Conservation (phyloP, 2,329 filamentous ascomycete genomes). For the Phoma sp. region DNA sequence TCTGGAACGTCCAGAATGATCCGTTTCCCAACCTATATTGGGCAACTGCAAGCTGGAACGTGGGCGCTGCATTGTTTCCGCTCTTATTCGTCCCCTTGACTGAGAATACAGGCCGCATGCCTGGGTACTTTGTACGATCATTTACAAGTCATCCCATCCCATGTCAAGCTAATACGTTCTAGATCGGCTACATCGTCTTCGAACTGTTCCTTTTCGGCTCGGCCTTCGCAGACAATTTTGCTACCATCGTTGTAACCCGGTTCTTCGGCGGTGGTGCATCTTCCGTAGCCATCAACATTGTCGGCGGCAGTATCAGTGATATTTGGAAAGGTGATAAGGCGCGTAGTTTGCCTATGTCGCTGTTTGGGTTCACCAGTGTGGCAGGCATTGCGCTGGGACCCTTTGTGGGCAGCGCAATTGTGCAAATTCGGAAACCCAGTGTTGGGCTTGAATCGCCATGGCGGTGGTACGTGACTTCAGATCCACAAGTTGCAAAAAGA, state of each 20-base stretch:
- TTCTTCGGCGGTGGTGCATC: constrained; percentile 54
- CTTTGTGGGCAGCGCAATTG: constrained; percentile 50
- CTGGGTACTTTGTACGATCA: constrained; percentile 48
- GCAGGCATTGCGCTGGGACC: constrained; percentile 53
- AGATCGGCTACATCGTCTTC: constrained; percentile 50
- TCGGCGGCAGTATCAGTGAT: constrained; percentile 40
- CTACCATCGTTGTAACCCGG: constrained; percentile 51
- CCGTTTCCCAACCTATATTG: constrained; percentile 49
- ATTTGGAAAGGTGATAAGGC: constrained; percentile 49
- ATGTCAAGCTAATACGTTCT: background rate
- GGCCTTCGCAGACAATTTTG: constrained; percentile 53
- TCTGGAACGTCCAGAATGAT: constrained; percentile 47
- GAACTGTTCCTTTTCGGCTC: constrained; percentile 51
- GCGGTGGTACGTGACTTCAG: constrained; percentile 43
- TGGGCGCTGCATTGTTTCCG: constrained; percentile 50
- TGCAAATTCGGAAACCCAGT: constrained; percentile 42
- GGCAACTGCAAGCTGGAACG: constrained; percentile 48
- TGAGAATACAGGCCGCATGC: constrained; percentile 53
- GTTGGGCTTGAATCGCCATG: constrained; percentile 35
- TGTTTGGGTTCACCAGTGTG: constrained; percentile 53
- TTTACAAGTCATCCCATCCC: background rate
- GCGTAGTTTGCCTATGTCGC: constrained; percentile 52
- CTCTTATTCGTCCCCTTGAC: constrained; percentile 51
- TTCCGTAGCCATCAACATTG: constrained; percentile 51
- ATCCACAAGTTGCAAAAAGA: too few relatives aligned